Conservation (phyloP, 192 early-diverging fungal genomes). For the Coemansia sp. region DNA sequence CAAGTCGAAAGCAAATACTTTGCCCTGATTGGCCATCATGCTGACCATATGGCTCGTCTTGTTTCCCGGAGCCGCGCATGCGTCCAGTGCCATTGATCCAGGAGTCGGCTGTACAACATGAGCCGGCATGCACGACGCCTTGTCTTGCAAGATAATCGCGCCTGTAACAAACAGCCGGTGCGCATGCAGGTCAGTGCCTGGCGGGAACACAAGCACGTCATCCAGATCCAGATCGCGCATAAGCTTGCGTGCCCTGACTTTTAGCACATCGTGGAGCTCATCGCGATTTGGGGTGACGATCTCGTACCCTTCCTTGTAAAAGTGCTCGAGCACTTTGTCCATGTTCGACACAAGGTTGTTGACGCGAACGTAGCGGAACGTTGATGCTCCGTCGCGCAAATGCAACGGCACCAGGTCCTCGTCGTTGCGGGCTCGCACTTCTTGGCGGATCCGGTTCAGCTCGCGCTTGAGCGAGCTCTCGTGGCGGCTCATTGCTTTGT, state of each 20-base stretch:
- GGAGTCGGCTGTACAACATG: constrained; percentile 69
- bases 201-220: constrained; percentile 82
- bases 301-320: constrained; percentile 62
- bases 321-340: constrained; percentile 63
- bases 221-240: constrained; percentile 71
- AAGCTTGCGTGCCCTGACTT: constrained; percentile 21
- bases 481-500: constrained; percentile 66
- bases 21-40: constrained; percentile 83
- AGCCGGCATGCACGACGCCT: constrained; percentile 93
- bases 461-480: constrained; percentile 69
- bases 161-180: constrained; percentile 75
- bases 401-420: constrained; percentile 68
- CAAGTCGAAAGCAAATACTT: constrained; percentile 89
- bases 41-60: constrained; percentile 94
- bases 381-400: constrained; percentile 46
- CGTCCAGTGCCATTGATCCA: constrained; percentile 74
- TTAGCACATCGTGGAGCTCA: constrained; percentile 11
- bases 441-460: constrained; percentile 76
- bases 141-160: constrained; percentile 89
- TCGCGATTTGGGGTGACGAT: constrained; percentile 21
- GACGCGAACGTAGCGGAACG: constrained; percentile 87
- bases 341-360: constrained; percentile 78
- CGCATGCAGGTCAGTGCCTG: constrained; percentile 85
- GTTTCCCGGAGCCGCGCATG: constrained; percentile 96
- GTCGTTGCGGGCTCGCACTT: constrained; percentile 62